Percentiles rank a stretch among this genome's conserved stretches.
Evolutionary conservation across 768 basidiomycete species (phyloP).

Genomic region (Tephrocybe sp.): DNA sequence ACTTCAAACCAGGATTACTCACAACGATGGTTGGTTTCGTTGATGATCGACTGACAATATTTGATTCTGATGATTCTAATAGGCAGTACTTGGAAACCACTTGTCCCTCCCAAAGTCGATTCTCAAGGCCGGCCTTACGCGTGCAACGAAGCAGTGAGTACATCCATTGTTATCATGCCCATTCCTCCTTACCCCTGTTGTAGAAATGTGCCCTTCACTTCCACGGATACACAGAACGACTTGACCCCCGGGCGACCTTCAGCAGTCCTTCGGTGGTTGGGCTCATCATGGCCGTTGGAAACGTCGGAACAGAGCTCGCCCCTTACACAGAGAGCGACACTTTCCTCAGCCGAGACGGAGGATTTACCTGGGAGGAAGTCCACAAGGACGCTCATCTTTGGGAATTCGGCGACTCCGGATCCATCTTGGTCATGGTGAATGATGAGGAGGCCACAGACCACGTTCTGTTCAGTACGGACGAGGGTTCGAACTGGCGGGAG

Average conservation of each 20-base stretch:
- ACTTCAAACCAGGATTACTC: slow-evolving; percentile 85
- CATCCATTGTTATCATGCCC: neutral
- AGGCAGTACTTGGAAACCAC: slow-evolving; percentile 86
- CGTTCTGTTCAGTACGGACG: slow-evolving; percentile 85
- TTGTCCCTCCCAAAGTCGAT: slow-evolving; percentile 73
- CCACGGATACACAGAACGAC: slow-evolving; percentile 94
- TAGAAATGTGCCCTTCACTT: slow-evolving; percentile 87
- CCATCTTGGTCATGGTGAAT: slow-evolving; percentile 89
- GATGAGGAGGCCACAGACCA: slow-evolving; percentile 93
- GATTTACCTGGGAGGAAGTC: slow-evolving; percentile 98
- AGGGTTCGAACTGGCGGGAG: slow-evolving; percentile 85
- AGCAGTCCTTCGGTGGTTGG: slow-evolving; percentile 92
- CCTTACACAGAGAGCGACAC: slow-evolving; percentile 88
- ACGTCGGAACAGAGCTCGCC: slow-evolving; percentile 82
- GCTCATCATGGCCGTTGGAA: slow-evolving; percentile 94
- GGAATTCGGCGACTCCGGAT: slow-evolving; percentile 98
- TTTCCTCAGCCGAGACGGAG: slow-evolving; percentile 94
- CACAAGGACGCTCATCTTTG: slow-evolving; percentile 97
- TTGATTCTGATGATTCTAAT: slow-evolving; percentile 1
- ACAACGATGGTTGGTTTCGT: slow-evolving; percentile 82
- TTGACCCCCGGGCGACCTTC: slow-evolving; percentile 88
- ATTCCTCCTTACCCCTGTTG: neutral
- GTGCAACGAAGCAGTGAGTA: slow-evolving; percentile 63
- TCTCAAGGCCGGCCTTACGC: slow-evolving; percentile 70
- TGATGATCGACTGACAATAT: neutral